Percentiles rank a stretch among this genome's conserved stretches.
Conservation (phyloP, 1,284 basidiomycete genomes). For the Rhodotorula glutinis region DNA sequence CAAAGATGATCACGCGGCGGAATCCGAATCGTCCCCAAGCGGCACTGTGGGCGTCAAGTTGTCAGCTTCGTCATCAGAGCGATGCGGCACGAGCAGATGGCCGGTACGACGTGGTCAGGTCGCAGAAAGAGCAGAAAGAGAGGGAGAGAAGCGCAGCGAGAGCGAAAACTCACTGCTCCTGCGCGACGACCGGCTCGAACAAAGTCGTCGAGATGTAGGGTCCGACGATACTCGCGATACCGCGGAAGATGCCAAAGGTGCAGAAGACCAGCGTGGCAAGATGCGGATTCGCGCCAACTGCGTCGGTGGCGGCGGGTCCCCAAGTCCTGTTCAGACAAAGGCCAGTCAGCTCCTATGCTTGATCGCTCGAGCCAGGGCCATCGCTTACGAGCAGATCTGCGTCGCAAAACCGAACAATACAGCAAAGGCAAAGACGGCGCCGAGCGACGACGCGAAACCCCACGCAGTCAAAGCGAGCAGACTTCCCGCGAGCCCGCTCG, state of each 20-base stretch:
- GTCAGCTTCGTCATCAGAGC: too few species aligned
- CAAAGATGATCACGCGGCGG: conserved; percentile 29
- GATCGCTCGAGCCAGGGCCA: too few species aligned
- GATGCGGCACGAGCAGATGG: too few species aligned
- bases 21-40: conserved; percentile 29
- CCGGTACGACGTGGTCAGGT: too few species aligned
- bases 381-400: conserved; percentile 11
- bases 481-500: conserved; percentile 9
- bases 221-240: conserved; percentile 18
- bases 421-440: conserved; percentile 24
- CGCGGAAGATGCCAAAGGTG: conserved; percentile 23
- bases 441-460: conserved; percentile 19
- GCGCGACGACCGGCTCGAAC: conserved; percentile 8
- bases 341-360: too few species aligned
- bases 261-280: conserved; percentile 26
- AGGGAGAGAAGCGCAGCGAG: not conserved
- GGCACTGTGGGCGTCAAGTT: not conserved
- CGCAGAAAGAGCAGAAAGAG: too few species aligned
- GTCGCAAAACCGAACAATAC: conserved; percentile 22
- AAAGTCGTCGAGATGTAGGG: conserved; percentile 22
- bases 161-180: conserved; percentile 20
- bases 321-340: conserved; percentile 4
- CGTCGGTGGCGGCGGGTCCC: conserved; percentile 22
- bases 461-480: conserved; percentile 19
- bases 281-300: conserved; percentile 25